These are phyloP conservation scores for Plasmopara viticola DNA, from an alignment of 352 stramenopile species.

Conservation along the genomic window DNA sequence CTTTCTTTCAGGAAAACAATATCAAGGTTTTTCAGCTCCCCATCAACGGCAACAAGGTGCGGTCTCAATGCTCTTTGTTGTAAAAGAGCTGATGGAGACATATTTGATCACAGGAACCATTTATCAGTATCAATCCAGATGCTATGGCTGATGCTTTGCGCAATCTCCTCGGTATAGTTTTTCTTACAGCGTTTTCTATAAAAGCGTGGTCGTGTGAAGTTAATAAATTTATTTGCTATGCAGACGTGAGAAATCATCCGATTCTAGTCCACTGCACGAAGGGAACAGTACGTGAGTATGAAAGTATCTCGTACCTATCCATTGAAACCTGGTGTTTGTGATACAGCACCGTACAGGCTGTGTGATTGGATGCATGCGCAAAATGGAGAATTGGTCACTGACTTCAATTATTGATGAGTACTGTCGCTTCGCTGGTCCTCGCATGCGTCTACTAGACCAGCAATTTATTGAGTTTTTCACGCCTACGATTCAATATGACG, in stretches of 20 bases:
- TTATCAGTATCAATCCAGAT: conserved; percentile 83
- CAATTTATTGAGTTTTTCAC: conserved; percentile 89
- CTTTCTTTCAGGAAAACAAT: conserved; percentile 76
- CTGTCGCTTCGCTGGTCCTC: conserved; percentile 74
- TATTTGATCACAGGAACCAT: conserved; percentile 59
- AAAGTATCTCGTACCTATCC: background rate
- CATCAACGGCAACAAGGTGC: conserved; percentile 85
- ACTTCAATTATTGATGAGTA: conserved; percentile 88
- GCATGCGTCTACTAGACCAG: conserved; percentile 81
- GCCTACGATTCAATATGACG: conserved; percentile 69
- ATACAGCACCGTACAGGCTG: conserved; percentile 72
- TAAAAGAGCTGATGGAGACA: background rate
- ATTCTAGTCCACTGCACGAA: conserved; percentile 87
- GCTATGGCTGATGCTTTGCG: conserved; percentile 72
- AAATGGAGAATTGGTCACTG: conserved; percentile 84
- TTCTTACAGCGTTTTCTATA: background rate
- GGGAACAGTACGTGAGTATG: conserved; percentile 45
- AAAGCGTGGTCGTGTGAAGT: background rate
- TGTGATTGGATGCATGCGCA: conserved; percentile 82
- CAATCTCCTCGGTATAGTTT: conserved; percentile 56
- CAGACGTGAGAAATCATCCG: conserved; percentile 80
- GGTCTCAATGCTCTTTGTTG: background rate
- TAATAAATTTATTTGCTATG: conserved; percentile 6
- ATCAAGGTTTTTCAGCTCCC: conserved; percentile 81
- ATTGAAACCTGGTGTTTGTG: background rate